phyloP scores from a whole-genome alignment of 495 filamentous ascomycete species.

The Penicillium desertorum region DNA sequence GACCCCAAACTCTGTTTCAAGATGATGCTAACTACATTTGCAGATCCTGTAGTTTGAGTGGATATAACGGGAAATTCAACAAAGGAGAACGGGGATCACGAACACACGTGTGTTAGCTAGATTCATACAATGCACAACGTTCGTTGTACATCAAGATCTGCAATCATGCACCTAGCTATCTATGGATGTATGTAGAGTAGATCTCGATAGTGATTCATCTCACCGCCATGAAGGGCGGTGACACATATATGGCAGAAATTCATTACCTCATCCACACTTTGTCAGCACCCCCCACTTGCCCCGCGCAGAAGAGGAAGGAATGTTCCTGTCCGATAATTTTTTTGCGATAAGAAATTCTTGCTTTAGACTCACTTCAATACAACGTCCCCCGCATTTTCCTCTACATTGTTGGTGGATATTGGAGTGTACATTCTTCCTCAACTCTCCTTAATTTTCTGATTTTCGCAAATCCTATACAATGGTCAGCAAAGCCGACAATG shows the following conservation, averaged over 20 bases:
- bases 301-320: constrained; percentile 46
- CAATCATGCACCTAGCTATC: neutral
- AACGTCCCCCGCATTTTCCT: no score
- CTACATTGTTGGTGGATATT: no score
- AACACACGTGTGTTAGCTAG: neutral
- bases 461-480: constrained; percentile 23
- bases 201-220: neutral
- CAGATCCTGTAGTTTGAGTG: constrained; percentile 8
- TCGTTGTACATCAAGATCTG: neutral
- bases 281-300: constrained; percentile 34
- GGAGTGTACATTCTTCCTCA: neutral
- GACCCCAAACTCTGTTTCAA: constrained; percentile 1
- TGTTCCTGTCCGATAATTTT: constrained; percentile 37
- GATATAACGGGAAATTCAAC: neutral
- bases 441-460: neutral
- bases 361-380: constrained; percentile 2
- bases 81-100: neutral
- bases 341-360: constrained; percentile 20
- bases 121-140: neutral
- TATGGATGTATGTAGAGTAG: neutral
- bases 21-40: constrained; percentile 33
- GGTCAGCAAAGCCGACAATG: constrained; percentile 32
- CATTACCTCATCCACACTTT: constrained; percentile 13
- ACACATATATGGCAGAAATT: neutral
- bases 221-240: neutral